phyloP scores from a whole-genome alignment of 2,329 filamentous ascomycete species.

The Fusarium denticulatum region DNA sequence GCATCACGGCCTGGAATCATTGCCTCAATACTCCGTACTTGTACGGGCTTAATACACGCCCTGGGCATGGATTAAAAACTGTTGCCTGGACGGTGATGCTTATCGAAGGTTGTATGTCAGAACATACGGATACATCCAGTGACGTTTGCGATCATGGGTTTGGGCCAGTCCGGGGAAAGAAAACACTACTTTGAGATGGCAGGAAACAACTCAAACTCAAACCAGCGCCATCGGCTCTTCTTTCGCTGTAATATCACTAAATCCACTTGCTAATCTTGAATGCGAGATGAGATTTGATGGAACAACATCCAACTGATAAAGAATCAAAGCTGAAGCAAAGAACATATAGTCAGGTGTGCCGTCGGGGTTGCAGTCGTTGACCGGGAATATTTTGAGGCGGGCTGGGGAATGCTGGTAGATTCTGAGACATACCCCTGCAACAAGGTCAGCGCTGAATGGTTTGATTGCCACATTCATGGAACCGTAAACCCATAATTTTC shows the following conservation, averaged over 20 bases:
- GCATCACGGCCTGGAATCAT: background rate
- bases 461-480: slow-evolving; percentile 18
- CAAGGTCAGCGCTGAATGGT: slow-evolving; percentile 20
- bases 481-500: slow-evolving; percentile 22
- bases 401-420: slow-evolving; percentile 45
- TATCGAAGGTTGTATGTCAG: slow-evolving; percentile 4
- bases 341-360: slow-evolving; percentile 34
- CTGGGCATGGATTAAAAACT: background rate
- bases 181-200: slow-evolving; percentile 9
- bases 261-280: slow-evolving; percentile 41
- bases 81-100: background rate
- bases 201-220: slow-evolving; percentile 25
- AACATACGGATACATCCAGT: background rate
- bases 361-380: slow-evolving; percentile 38
- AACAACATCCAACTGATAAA: slow-evolving; percentile 20
- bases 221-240: slow-evolving; percentile 37
- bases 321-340: slow-evolving; percentile 22
- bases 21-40: too few species aligned
- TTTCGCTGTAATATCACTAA: slow-evolving; percentile 42
- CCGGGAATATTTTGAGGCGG: slow-evolving; percentile 28
- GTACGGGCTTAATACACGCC: background rate
- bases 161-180: slow-evolving; percentile 30
- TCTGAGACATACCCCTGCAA: slow-evolving; percentile 41
- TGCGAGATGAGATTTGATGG: slow-evolving; percentile 40
- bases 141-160: background rate